These are phyloP conservation scores for Nitzschia putrida DNA, from an alignment of 108 stramenopile species.

Conservation along the genomic window DNA sequence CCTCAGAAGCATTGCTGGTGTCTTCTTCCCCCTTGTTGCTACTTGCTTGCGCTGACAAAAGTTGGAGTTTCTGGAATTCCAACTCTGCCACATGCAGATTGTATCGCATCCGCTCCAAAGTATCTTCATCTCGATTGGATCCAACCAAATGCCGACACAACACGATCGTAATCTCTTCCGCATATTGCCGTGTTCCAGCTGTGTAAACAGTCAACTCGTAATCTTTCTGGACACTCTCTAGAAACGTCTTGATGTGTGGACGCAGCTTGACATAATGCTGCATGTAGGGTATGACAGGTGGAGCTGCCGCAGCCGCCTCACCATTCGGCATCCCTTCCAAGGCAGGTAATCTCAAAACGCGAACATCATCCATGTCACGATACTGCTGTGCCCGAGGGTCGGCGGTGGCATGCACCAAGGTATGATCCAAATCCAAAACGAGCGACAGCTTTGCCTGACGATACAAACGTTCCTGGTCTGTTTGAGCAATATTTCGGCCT, in stretches of 20 bases:
- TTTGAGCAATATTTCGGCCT: slow-evolving; percentile 59
- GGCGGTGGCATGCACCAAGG: slow-evolving; percentile 83
- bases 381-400: slow-evolving; percentile 64
- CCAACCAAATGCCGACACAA: slow-evolving; percentile 74
- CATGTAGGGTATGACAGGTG: slow-evolving; percentile 21
- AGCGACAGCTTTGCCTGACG: slow-evolving; percentile 59
- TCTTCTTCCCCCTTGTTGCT: neutral
- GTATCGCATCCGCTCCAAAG: slow-evolving; percentile 41
- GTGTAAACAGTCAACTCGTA: slow-evolving; percentile 88
- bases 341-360: slow-evolving; percentile 65
- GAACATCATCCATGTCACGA: slow-evolving; percentile 57
- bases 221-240: slow-evolving; percentile 46
- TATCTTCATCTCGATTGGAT: slow-evolving; percentile 38
- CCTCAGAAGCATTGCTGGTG: neutral
- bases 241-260: slow-evolving; percentile 76
- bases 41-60: neutral
- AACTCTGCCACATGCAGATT: slow-evolving; percentile 34
- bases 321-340: slow-evolving; percentile 30
- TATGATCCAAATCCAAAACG: slow-evolving; percentile 90
- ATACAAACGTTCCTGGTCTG: slow-evolving; percentile 47
- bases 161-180: slow-evolving; percentile 80
- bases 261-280: slow-evolving; percentile 84
- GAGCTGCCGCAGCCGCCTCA: slow-evolving; percentile 9
- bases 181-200: slow-evolving; percentile 87
- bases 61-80: slow-evolving; percentile 17